phyloP scores from a whole-genome alignment of 768 basidiomycete genomes.

The Tylopilus felleus region DNA sequence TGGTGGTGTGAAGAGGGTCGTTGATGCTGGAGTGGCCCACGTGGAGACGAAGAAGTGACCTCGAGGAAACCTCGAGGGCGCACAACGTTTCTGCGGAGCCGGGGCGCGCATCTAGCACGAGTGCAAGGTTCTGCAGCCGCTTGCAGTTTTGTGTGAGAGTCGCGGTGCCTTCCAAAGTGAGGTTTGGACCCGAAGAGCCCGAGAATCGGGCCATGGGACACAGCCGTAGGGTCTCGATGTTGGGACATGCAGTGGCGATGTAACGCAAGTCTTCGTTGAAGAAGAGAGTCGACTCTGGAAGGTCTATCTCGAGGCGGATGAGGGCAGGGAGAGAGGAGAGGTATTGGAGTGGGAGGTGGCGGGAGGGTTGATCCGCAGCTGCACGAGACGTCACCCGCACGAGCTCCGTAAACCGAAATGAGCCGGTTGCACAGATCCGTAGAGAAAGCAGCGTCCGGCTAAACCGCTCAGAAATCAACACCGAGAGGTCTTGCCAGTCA shows the following conservation, averaged over 20 bases:
- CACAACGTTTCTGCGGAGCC: conserved; percentile 44
- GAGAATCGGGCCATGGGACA: conserved; percentile 70
- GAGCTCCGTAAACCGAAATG: conserved; percentile 78
- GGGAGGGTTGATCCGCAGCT: conserved; percentile 50
- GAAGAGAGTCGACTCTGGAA: conserved; percentile 73
- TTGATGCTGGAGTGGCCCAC: conserved; percentile 71
- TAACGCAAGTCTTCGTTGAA: conserved; percentile 55
- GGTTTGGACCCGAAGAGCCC: conserved; percentile 45
- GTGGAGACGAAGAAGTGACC: conserved; percentile 66
- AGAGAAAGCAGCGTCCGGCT: conserved; percentile 56
- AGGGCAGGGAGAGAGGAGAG: conserved; percentile 53
- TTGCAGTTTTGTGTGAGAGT: conserved; percentile 56
- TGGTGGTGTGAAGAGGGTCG: conserved; percentile 66
- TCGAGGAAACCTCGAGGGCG: conserved; percentile 51
- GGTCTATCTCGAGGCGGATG: conserved; percentile 67
- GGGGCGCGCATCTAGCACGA: conserved; percentile 58
- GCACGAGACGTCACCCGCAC: conserved; percentile 70
- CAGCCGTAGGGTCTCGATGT: conserved; percentile 63
- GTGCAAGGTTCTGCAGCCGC: conserved; percentile 60
- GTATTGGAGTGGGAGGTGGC: conserved; percentile 59
- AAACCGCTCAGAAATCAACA: conserved; percentile 61
- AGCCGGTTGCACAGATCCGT: conserved; percentile 60
- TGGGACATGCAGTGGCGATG: conserved; percentile 61
- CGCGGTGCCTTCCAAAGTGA: conserved; percentile 63
- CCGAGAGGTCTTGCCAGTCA: conserved; percentile 74